These are phyloP conservation scores for Zasmidium cellare DNA, from an alignment of 2,329 filamentous ascomycete species.

Conservation along the genomic window DNA sequence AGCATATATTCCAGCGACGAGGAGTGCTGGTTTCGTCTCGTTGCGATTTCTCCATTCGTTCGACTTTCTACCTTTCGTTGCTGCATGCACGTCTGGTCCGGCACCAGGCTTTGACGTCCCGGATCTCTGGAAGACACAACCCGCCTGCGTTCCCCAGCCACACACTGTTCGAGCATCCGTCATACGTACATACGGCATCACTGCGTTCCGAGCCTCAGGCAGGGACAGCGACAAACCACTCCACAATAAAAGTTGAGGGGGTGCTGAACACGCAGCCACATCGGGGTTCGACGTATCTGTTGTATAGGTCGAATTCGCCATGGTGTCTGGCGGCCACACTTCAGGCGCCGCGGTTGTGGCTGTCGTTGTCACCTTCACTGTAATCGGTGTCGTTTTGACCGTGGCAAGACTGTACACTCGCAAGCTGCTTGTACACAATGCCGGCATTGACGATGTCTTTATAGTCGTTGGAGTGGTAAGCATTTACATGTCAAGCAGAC, in stretches of 20 bases:
- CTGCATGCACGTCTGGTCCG: background rate
- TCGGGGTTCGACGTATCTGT: no score
- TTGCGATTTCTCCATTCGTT: background rate
- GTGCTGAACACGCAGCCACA: no score
- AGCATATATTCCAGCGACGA: background rate
- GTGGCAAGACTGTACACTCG: constrained; percentile 11
- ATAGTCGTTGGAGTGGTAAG: constrained; percentile 15
- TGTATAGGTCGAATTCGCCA: background rate
- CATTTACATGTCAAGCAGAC: background rate
- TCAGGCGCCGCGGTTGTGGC: constrained; percentile 11
- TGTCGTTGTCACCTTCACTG: constrained; percentile 9
- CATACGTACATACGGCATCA: background rate
- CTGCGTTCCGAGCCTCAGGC: background rate
- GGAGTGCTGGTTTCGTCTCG: background rate
- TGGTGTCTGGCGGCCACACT: constrained; percentile 11
- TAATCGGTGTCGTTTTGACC: constrained; percentile 11
- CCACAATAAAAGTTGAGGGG: no score
- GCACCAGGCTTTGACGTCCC: background rate
- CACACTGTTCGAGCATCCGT: background rate
- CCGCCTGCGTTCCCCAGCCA: background rate
- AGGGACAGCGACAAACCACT: no score
- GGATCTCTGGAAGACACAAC: background rate
- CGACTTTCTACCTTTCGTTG: background rate
- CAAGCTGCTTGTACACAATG: constrained; percentile 12
- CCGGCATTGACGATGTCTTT: constrained; percentile 19